Evolutionary conservation across 441 rosid species (phyloP).

Genomic region (Aquilaria agallochum): DNA sequence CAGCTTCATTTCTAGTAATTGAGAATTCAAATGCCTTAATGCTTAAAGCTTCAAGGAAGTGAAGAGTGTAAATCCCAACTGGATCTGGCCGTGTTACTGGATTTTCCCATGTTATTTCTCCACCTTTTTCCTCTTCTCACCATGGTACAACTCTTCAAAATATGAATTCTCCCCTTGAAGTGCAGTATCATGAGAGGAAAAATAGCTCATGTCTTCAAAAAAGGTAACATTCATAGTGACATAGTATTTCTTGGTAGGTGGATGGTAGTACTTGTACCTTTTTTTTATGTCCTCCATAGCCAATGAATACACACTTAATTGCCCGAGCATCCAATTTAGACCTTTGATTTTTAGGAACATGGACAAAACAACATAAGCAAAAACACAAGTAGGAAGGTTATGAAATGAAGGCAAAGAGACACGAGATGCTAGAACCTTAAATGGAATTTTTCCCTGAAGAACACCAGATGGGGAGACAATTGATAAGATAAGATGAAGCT

Average conservation of each 20-base stretch:
- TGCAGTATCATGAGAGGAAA: no score
- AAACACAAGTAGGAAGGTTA: not conserved
- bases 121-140: no score
- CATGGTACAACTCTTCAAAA: no score
- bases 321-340: not conserved
- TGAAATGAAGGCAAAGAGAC: not conserved
- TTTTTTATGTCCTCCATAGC: not conserved
- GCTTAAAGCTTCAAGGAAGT: no score
- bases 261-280: slow-evolving; percentile 2
- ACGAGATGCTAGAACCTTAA: not conserved
- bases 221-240: not conserved
- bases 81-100: no score
- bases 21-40: no score
- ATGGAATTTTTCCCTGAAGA: not conserved
- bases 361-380: slow-evolving; percentile 1
- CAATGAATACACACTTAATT: not conserved
- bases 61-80: no score
- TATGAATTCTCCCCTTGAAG: no score
- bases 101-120: no score
- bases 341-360: not conserved
- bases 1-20: no score
- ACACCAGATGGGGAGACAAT: not conserved
- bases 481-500: not conserved
- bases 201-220: not conserved
- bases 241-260: not conserved